phyloP scores from a whole-genome alignment of 257 asterid species.

The Capsicum baccatum region DNA sequence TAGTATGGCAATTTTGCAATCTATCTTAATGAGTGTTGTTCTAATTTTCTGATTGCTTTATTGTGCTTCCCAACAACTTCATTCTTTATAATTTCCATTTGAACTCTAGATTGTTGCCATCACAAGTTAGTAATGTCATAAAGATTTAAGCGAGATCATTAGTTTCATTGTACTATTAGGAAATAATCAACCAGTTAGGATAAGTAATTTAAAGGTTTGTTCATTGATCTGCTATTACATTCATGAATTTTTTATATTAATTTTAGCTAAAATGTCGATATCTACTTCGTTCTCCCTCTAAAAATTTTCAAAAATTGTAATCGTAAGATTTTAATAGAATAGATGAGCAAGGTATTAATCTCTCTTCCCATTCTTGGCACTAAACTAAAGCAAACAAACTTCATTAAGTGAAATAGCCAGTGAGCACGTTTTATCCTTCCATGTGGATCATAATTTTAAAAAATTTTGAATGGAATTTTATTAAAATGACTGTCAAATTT shows the following conservation, averaged over 20 bases:
- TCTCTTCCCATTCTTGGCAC: neutral
- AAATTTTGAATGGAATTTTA: neutral
- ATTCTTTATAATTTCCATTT: too few species aligned
- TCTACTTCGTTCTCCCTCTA: neutral
- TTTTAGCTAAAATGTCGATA: too few species aligned
- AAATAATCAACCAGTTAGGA: neutral
- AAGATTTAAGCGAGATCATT: too few species aligned
- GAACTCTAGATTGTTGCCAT: too few species aligned
- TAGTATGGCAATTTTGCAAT: too few species aligned
- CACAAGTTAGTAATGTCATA: neutral
- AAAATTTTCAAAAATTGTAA: too few species aligned
- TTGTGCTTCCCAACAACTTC: too few species aligned
- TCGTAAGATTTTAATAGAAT: neutral
- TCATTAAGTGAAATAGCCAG: neutral
- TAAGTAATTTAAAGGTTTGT: neutral
- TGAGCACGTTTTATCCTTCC: neutral
- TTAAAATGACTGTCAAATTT: neutral
- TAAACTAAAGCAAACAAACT: too few species aligned
- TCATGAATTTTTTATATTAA: too few species aligned
- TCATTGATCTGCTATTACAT: neutral
- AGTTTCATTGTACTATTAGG: neutral
- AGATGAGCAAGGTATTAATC: neutral
- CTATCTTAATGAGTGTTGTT: too few species aligned
- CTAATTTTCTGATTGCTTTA: too few species aligned
- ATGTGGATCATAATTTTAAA: neutral